These are phyloP conservation scores for Septoria petroselini DNA, from an alignment of 2,329 filamentous ascomycete genomes.

Conservation along the genomic window DNA sequence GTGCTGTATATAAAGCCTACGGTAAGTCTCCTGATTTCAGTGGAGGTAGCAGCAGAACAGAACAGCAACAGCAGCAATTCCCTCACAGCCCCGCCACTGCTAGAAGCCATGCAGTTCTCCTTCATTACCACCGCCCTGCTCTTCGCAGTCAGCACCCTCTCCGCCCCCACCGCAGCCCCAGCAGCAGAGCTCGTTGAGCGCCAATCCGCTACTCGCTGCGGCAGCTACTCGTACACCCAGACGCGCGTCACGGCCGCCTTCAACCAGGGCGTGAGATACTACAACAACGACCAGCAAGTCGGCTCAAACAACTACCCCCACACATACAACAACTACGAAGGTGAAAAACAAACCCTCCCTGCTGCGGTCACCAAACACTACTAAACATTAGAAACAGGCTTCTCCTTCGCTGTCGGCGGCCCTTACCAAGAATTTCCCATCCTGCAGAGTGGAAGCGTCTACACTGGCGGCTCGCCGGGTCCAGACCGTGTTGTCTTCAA, in stretches of 20 bases:
- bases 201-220: constrained; percentile 54
- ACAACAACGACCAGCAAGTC: constrained; percentile 39
- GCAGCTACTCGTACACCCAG: constrained; percentile 52
- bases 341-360: too few species aligned
- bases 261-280: constrained; percentile 52
- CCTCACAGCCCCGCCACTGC: constrained; percentile 7
- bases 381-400: constrained; percentile 44
- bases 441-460: constrained; percentile 44
- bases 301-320: constrained; percentile 38
- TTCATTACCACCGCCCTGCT: constrained; percentile 32
- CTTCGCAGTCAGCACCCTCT: constrained; percentile 32
- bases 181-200: constrained; percentile 40
- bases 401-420: constrained; percentile 55
- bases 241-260: constrained; percentile 51
- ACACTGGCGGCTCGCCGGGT: constrained; percentile 61
- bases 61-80: not conserved
- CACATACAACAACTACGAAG: constrained; percentile 29
- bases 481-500: constrained; percentile 67
- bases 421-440: constrained; percentile 66
- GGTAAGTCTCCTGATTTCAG: not conserved
- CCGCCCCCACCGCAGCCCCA: constrained; percentile 21
- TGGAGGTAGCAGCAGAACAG: not conserved
- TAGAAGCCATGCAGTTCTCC: constrained; percentile 36
- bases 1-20: not conserved
- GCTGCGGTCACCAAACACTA: constrained; percentile 28